Evolutionary conservation across 768 basidiomycete genomes (phyloP), one percentile per base, ranked within the genome.

Genomic region (Russula griseocarnosa): DNA sequence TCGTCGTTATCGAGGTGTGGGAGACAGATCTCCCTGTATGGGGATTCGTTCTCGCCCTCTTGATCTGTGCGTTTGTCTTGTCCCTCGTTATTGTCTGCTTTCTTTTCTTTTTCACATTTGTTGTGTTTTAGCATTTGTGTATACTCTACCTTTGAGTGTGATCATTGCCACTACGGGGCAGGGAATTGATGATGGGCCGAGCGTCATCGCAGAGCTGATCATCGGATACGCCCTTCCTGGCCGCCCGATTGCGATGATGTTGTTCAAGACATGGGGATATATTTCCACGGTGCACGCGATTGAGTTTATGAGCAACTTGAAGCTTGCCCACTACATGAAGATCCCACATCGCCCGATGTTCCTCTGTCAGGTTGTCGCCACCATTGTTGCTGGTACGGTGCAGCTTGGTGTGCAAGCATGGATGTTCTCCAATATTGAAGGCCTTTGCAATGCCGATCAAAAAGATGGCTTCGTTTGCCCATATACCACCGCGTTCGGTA

Each of bases 251-350:
- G 90, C 90, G 0, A 89, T 85, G 80, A 90, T 92, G 90, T 77
- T 92, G 78, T 91, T 91, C 81, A 92, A 90, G 82, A 88, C 87
- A 0, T 90, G 80, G 79, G 88, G 90, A 34, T 89, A 88, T 69
- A 85, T 86, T 61, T 85, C 83, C 55, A 83, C 84, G 81, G 78
- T 78, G 1, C 85, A 87, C 73, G 88, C 89, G 1, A 71, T 91
- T 51, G 76, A 75, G 46, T 92, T 92, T 76, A 82, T 86, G 1
- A 78, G 82, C 10, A 86, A 91, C 75, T 85, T 92, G 71, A 92
- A 93, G 74, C 85, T 90, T 54, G 88, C 86, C 10, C 88, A 74
- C 58, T 78, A 78, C 69, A 87, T 85, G 85, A 88, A 88, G 75
- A 80, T 92, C 55, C 85, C 88, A 4, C 90, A 87, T 3, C 80